phyloP scores from a whole-genome alignment of 257 asterid genomes.

The Plectranthus barbatus region DNA sequence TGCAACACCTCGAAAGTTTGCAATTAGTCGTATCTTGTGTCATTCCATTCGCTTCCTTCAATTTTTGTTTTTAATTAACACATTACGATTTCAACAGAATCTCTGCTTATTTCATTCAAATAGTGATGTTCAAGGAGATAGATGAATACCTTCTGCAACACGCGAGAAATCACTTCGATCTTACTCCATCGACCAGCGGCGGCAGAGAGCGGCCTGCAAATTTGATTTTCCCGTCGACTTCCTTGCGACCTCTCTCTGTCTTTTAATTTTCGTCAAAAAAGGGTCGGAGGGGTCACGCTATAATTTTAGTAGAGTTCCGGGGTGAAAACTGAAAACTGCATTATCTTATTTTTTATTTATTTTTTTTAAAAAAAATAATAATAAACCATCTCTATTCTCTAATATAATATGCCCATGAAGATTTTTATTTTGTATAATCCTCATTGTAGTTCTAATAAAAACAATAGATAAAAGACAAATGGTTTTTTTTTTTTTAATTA shows the following conservation, averaged over 20 bases:
- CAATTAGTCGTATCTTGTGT: background rate
- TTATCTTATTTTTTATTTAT: no score
- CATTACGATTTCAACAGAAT: background rate
- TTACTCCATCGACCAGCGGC: constrained; percentile 10
- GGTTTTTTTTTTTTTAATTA: no score
- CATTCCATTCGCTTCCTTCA: background rate
- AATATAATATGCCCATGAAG: no score
- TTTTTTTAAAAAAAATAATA: no score
- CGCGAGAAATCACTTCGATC: background rate
- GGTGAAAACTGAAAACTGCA: no score
- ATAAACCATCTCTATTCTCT: no score
- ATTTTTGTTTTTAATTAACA: background rate
- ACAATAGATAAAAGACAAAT: no score
- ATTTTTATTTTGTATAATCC: no score
- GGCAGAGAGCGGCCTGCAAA: background rate
- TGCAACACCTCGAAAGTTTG: background rate
- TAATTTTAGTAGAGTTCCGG: background rate
- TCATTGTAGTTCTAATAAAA: no score
- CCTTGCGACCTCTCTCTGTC: background rate
- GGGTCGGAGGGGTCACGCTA: background rate
- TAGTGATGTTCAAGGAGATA: background rate
- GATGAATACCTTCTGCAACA: constrained; percentile 9
- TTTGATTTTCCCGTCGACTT: background rate
- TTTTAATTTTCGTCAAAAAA: no score
- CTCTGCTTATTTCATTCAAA: background rate